Conservation (phyloP, 2,329 filamentous ascomycete genomes). For the Alternaria sp. region DNA sequence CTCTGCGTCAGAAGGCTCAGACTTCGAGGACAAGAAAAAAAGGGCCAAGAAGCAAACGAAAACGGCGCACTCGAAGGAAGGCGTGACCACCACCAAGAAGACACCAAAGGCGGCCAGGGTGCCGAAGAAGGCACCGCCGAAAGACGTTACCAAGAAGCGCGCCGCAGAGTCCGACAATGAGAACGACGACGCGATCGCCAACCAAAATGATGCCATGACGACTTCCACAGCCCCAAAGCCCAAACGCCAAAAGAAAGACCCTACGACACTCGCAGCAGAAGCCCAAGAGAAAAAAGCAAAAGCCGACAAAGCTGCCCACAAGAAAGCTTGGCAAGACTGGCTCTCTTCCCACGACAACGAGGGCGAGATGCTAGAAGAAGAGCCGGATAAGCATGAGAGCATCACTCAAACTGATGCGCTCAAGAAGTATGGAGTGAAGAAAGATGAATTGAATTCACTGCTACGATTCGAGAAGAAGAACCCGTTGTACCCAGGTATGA, state of each 20-base stretch:
- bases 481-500: conserved; percentile 12
- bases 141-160: background rate
- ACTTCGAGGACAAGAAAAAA: conserved; percentile 23
- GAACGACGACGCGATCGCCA: background rate
- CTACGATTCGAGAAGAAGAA: conserved; percentile 19
- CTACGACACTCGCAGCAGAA: background rate
- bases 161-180: background rate
- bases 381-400: conserved; percentile 8
- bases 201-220: background rate
- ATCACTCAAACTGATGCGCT: conserved; percentile 26
- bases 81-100: background rate
- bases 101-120: background rate
- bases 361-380: conserved; percentile 8
- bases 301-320: conserved; percentile 8
- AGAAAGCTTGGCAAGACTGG: conserved; percentile 15
- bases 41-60: background rate
- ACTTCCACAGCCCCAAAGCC: background rate
- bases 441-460: conserved; percentile 12
- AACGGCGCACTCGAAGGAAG: no score
- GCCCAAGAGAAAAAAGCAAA: conserved; percentile 5
- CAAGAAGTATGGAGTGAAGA: conserved; percentile 25
- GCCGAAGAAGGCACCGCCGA: background rate
- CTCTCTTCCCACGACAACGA: background rate
- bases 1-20: conserved; percentile 21
- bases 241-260: conserved; percentile 21